Evolutionary conservation across 345 rosid genomes (phyloP).

Genomic region (Angophora floribunda): DNA sequence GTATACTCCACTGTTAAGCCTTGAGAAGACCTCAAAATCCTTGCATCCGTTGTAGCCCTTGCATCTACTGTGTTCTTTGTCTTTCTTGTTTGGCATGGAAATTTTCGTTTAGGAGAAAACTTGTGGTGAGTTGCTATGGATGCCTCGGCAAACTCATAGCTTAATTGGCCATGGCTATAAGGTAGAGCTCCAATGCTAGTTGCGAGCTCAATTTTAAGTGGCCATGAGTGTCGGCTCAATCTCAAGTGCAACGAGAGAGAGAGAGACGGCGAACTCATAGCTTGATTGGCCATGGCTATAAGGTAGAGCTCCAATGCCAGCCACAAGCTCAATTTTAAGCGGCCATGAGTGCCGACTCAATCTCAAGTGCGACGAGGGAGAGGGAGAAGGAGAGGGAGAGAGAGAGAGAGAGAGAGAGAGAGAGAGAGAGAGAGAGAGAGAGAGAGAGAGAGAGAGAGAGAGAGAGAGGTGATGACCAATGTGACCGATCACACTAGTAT

Average conservation of each 20-base stretch:
- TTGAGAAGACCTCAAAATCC: neutral
- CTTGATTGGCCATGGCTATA: neutral
- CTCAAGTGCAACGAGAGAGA: neutral
- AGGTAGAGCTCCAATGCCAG: neutral
- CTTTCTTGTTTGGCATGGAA: neutral
- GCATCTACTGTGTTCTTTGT: neutral
- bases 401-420: neutral
- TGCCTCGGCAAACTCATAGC: neutral
- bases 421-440: neutral
- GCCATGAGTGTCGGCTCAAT: neutral
- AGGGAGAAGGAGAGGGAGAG: neutral
- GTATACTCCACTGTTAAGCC: neutral
- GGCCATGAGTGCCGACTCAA: neutral
- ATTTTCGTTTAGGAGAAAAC: neutral
- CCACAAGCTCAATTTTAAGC: neutral
- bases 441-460: neutral
- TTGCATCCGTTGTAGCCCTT: neutral
- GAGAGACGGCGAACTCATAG: neutral
- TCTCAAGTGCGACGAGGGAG: neutral
- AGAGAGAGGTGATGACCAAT: neutral
- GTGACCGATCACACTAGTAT: neutral
- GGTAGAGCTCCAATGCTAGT: neutral
- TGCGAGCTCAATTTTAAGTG: neutral
- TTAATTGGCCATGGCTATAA: neutral
- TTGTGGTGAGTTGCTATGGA: neutral